Evolutionary conservation across 805 yeast species (phyloP).

Genomic region (Ascoidea asiatica): DNA sequence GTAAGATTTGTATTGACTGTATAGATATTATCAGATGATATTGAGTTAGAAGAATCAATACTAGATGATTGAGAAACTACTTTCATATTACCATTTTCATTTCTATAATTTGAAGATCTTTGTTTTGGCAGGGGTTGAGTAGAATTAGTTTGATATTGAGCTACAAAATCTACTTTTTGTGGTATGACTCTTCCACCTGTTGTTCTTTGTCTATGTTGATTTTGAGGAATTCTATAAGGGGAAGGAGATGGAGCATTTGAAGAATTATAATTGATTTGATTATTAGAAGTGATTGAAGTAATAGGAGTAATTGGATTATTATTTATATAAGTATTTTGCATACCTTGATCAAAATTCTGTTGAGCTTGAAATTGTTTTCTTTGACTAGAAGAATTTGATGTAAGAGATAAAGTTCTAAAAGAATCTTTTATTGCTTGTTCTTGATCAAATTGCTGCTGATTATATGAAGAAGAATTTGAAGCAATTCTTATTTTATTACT

Average conservation of each 20-base stretch:
- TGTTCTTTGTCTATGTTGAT: not conserved
- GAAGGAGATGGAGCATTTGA: not conserved
- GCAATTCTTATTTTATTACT: not conserved
- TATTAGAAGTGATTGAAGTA: not conserved
- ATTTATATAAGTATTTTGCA: not conserved
- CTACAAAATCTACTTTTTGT: not conserved
- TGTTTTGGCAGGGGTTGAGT: not conserved
- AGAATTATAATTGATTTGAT: no score
- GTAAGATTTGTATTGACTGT: no score
- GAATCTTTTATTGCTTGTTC: not conserved
- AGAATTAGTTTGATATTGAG: not conserved
- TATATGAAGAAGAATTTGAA: slow-evolving; percentile 7
- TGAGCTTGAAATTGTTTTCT: not conserved
- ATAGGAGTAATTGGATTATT: not conserved
- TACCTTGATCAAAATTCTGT: not conserved
- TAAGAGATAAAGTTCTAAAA: not conserved
- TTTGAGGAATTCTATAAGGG: not conserved
- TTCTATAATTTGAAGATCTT: not conserved
- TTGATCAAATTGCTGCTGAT: not conserved
- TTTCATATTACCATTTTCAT: no score
- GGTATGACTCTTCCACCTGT: not conserved
- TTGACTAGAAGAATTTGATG: not conserved
- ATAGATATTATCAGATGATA: no score
- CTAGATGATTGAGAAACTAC: not conserved
- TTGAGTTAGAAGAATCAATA: no score